Conservation (phyloP, 192 early-diverging fungal species). For the Entomortierella chlamydospora region DNA sequence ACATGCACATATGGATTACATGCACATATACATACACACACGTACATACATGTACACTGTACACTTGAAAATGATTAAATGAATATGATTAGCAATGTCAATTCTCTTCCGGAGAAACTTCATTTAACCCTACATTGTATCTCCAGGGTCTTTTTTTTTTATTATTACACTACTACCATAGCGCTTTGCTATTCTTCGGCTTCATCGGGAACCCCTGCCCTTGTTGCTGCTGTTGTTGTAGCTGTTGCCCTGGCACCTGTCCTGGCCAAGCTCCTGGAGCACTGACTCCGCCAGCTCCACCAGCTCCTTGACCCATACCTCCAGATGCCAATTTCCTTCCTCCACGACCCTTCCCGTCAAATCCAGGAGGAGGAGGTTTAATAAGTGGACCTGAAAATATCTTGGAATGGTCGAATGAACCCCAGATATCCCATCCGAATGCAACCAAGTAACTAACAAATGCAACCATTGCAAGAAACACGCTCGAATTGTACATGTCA, state of each 20-base stretch:
- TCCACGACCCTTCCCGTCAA: constrained; percentile 1
- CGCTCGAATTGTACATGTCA: constrained; percentile 50
- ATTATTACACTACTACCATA: constrained; percentile 21
- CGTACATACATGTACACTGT: too few species aligned
- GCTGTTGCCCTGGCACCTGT: constrained; percentile 6
- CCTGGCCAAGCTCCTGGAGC: constrained; percentile 13
- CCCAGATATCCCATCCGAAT: constrained; percentile 48
- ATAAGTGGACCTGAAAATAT: constrained; percentile 13
- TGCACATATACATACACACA: too few species aligned
- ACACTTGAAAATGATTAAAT: too few species aligned
- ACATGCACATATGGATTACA: too few species aligned
- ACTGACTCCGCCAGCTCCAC: not conserved
- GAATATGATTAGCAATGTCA: too few species aligned
- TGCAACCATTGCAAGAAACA: constrained; percentile 34
- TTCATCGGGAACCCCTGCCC: constrained; percentile 12
- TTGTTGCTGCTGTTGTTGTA: not conserved
- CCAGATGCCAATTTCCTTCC: not conserved
- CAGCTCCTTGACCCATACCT: not conserved
- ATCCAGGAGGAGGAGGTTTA: constrained; percentile 39
- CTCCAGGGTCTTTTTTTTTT: too few species aligned
- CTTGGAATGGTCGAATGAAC: constrained; percentile 39
- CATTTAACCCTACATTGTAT: too few species aligned
- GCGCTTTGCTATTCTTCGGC: constrained; percentile 33
- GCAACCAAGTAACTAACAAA: constrained; percentile 27
- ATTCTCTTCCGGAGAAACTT: too few species aligned